Percentiles rank a stretch among this genome's conserved stretches.
phyloP scores from a whole-genome alignment of 2,329 filamentous ascomycete species.

The Cercospora sesami region DNA sequence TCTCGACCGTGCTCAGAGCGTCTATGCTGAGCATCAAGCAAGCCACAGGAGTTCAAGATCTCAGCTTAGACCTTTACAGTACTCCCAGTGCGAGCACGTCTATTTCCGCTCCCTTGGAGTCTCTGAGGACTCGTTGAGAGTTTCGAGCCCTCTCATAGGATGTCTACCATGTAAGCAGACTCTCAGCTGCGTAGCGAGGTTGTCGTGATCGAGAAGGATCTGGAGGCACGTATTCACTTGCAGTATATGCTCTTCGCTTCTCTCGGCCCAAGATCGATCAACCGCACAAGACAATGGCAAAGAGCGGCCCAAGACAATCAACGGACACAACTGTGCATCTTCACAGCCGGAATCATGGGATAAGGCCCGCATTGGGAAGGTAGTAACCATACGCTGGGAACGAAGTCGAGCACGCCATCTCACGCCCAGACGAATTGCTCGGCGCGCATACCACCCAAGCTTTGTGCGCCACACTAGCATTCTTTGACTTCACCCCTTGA shows the following conservation, averaged over 20 bases:
- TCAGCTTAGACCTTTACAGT: not conserved
- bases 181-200: not conserved
- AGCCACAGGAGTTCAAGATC: not conserved
- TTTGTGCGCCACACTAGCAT: conserved; percentile 1
- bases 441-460: conserved; percentile 7
- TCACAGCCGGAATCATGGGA: not conserved
- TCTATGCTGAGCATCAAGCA: not conserved
- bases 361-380: not conserved
- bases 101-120: not conserved
- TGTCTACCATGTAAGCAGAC: not conserved
- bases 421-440: conserved; percentile 5
- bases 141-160: not conserved
- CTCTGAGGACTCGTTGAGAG: not conserved
- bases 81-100: too few relatives aligned
- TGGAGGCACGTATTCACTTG: not conserved
- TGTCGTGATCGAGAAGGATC: not conserved
- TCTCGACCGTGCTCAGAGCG: not conserved
- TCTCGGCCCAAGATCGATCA: not conserved
- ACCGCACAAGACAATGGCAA: not conserved
- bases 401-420: conserved; percentile 4
- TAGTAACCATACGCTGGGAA: not conserved
- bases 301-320: not conserved
- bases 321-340: not conserved
- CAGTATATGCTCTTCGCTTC: not conserved
- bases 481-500: not conserved